Evolutionary conservation across 169 alveolate species (phyloP).

Genomic region (Eimeria acervulina): DNA sequence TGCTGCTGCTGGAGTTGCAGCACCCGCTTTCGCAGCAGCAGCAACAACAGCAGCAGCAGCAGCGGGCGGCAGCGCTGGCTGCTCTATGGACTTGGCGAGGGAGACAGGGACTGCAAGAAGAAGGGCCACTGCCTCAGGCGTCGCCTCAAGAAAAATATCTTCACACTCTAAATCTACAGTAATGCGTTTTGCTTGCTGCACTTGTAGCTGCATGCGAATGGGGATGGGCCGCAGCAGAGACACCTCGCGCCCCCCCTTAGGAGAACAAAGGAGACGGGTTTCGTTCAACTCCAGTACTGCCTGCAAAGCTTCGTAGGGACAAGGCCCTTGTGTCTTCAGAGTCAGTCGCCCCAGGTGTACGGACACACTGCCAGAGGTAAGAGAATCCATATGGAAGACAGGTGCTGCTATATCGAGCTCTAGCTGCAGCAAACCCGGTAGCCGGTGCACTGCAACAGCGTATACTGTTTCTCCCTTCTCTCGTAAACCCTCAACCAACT

Average conservation of each 20-base stretch:
- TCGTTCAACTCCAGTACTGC: constrained; percentile 90
- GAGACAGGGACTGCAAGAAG: constrained; percentile 90
- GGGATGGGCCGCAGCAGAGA: constrained; percentile 83
- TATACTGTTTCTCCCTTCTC: constrained; percentile 78
- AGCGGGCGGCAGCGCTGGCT: constrained; percentile 16
- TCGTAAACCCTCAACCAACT: constrained; percentile 65
- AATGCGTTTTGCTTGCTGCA: neutral
- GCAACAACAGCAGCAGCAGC: constrained; percentile 22
- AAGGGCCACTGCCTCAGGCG: constrained; percentile 90
- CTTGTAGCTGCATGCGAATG: constrained; percentile 52
- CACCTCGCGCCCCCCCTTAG: constrained; percentile 73
- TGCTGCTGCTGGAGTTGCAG: too few species aligned
- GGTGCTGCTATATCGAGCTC: constrained; percentile 88
- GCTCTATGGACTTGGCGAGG: constrained; percentile 84
- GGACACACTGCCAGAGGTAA: constrained; percentile 87
- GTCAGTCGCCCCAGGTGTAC: constrained; percentile 90
- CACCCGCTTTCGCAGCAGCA: neutral
- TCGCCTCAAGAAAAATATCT: constrained; percentile 89
- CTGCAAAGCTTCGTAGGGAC: constrained; percentile 87
- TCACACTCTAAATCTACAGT: constrained; percentile 77
- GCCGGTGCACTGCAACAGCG: constrained; percentile 79
- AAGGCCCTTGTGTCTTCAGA: constrained; percentile 89
- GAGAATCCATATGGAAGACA: constrained; percentile 85
- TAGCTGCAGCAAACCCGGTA: constrained; percentile 81
- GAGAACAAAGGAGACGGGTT: constrained; percentile 88